phyloP scores from a whole-genome alignment of 1,139 yeast genomes.

The Lodderomyces elongisporus region DNA sequence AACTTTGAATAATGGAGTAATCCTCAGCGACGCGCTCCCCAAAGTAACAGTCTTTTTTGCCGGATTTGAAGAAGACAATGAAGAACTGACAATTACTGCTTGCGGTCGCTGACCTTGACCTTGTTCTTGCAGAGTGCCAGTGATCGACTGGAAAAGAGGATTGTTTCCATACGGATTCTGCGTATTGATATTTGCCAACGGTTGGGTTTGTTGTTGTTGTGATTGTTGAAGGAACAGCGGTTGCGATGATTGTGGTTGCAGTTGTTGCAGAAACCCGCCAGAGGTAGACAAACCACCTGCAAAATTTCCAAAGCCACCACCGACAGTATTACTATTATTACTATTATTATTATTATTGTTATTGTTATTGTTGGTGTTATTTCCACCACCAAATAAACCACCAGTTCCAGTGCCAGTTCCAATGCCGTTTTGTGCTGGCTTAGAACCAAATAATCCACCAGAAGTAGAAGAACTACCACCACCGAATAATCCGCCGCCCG shows the following conservation, averaged over 20 bases:
- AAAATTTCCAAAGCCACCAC: constrained; percentile 14
- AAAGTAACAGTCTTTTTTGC: constrained; percentile 51
- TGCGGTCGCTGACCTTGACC: constrained; percentile 35
- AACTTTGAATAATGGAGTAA: constrained; percentile 44
- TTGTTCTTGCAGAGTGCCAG: constrained; percentile 18
- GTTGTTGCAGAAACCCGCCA: constrained; percentile 19
- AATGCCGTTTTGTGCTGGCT: too few relatives aligned
- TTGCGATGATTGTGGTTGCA: constrained; percentile 13
- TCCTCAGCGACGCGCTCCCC: constrained; percentile 53
- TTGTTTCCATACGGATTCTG: constrained; percentile 73
- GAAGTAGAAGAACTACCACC: constrained; percentile 10
- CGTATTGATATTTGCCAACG: constrained; percentile 42
- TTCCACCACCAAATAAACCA: constrained; percentile 23
- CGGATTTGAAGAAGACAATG: constrained; percentile 21
- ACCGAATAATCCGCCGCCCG: constrained; percentile 25
- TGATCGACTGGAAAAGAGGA: constrained; percentile 52
- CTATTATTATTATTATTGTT: constrained; percentile 6
- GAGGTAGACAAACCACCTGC: constrained; percentile 28
- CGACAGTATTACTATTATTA: too few relatives aligned
- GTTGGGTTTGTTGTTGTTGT: constrained; percentile 23
- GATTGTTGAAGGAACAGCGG: constrained; percentile 11
- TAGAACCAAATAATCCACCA: constrained; percentile 23
- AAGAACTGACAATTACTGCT: constrained; percentile 44
- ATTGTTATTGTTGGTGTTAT: too few relatives aligned
- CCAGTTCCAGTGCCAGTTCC: constrained; percentile 15